Conservation (phyloP, 768 basidiomycete species). For the Tulasnella sp. region DNA sequence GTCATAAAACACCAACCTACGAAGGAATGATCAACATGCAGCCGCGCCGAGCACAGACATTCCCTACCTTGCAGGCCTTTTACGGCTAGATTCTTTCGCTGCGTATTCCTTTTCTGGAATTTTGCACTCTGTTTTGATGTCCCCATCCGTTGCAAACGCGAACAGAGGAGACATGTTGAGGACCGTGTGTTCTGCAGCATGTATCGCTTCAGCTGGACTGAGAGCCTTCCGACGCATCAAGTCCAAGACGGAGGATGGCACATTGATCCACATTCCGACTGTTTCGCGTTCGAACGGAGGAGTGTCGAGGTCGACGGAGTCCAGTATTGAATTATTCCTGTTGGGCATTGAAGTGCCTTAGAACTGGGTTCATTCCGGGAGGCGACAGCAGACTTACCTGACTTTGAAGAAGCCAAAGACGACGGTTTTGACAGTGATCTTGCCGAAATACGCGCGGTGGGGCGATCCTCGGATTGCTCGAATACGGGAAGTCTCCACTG, state of each 20-base stretch:
- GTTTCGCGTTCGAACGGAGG: conserved; percentile 68
- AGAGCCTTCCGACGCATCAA: conserved; percentile 49
- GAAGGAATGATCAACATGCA: not conserved
- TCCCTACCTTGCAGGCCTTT: conserved; percentile 57
- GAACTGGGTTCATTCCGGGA: not conserved
- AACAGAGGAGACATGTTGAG: conserved; percentile 55
- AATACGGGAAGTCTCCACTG: conserved; percentile 67
- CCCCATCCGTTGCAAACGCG: conserved; percentile 45
- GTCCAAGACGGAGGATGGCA: conserved; percentile 47
- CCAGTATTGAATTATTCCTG: conserved; percentile 46
- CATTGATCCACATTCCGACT: conserved; percentile 72
- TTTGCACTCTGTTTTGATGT: conserved; percentile 79
- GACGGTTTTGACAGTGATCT: conserved; percentile 55
- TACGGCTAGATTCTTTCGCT: conserved; percentile 43
- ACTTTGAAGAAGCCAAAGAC: conserved; percentile 84
- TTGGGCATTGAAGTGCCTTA: not conserved
- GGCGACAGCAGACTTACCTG: conserved; percentile 36
- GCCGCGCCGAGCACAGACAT: not conserved
- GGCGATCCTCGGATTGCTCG: conserved; percentile 51
- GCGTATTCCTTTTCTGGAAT: conserved; percentile 66
- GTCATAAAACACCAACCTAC: conserved; percentile 77
- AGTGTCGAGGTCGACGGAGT: conserved; percentile 68
- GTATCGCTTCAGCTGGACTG: conserved; percentile 70
- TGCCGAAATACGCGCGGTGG: conserved; percentile 60
- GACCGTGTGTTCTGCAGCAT: conserved; percentile 77